Evolutionary conservation across 306 rosid genomes (phyloP).

Genomic region (Trifolium dubium): DNA sequence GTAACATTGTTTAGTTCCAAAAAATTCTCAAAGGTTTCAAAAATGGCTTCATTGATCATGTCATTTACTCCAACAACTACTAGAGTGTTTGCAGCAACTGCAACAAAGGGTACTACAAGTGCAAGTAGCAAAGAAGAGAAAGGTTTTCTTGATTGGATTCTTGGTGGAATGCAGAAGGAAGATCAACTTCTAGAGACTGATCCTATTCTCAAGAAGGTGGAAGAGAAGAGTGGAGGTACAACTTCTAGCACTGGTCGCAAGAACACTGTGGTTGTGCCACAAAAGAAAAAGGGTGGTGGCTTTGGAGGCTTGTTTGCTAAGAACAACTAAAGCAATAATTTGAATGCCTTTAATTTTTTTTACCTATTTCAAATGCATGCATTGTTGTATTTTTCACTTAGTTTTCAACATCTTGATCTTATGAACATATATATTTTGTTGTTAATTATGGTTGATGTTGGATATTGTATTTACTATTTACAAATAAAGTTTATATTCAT

Average conservation of each 20-base stretch:
- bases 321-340: conserved; percentile 49
- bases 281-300: conserved; percentile 77
- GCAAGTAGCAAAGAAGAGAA: conserved; percentile 78
- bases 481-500: conserved; percentile 1
- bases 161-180: conserved; percentile 74
- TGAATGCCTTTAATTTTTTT: not conserved
- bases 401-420: conserved; percentile 41
- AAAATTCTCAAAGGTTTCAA: not conserved
- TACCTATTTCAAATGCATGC: conserved; percentile 24
- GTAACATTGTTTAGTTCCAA: not conserved
- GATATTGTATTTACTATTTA: not conserved
- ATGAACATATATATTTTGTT: conserved; percentile 32
- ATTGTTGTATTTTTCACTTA: conserved; percentile 25
- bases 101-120: conserved; percentile 58
- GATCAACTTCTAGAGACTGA: conserved; percentile 78
- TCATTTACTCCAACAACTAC: conserved; percentile 59
- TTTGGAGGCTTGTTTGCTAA: conserved; percentile 84
- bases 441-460: conserved; percentile 28
- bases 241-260: conserved; percentile 45
- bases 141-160: conserved; percentile 70
- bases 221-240: conserved; percentile 58
- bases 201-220: conserved; percentile 82
- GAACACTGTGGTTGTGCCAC: conserved; percentile 65
- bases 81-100: conserved; percentile 63
- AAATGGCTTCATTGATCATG: conserved; percentile 78